A percentile compares a stretch with the other conserved stretches of the same genome.
Conservation (phyloP, 345 rosid genomes). For the Euphorbia tirucalli region DNA sequence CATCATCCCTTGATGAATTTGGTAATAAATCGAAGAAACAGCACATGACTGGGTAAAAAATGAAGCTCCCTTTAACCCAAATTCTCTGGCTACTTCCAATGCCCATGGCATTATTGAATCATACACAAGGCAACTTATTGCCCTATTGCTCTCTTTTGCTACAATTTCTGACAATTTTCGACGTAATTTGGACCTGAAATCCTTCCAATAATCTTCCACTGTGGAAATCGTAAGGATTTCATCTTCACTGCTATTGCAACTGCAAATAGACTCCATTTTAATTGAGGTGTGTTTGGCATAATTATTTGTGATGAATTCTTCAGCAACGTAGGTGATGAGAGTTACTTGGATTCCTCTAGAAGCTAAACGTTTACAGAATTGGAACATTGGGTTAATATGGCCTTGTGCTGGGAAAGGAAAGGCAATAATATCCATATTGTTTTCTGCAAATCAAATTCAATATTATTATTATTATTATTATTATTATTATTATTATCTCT, state of each 20-base stretch:
- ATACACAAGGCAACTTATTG: slow-evolving; percentile 34
- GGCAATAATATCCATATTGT: slow-evolving; percentile 12
- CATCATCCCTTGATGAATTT: slow-evolving; percentile 27
- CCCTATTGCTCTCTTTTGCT: slow-evolving; percentile 8
- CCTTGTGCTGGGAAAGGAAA: slow-evolving; percentile 46
- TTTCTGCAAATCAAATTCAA: too few species aligned
- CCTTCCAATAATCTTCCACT: background rate
- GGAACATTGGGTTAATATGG: slow-evolving; percentile 48
- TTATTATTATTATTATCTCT: too few species aligned
- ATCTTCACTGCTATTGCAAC: background rate
- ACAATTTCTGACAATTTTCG: slow-evolving; percentile 31
- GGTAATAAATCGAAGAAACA: slow-evolving; percentile 39
- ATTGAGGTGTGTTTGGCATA: background rate
- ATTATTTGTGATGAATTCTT: background rate
- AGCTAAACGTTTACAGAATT: slow-evolving; percentile 46
- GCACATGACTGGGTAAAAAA: slow-evolving; percentile 53
- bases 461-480: too few species aligned
- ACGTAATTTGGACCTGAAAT: background rate
- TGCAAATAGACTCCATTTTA: slow-evolving; percentile 19
- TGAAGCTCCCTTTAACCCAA: slow-evolving; percentile 32
- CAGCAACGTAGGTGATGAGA: slow-evolving; percentile 17
- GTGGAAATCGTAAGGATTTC: background rate
- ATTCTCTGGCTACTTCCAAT: slow-evolving; percentile 37
- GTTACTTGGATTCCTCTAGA: slow-evolving; percentile 42
- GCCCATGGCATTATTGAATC: slow-evolving; percentile 54